These are phyloP conservation scores for Clathrus columnatus DNA, from an alignment of 768 basidiomycete species.

Conservation along the genomic window DNA sequence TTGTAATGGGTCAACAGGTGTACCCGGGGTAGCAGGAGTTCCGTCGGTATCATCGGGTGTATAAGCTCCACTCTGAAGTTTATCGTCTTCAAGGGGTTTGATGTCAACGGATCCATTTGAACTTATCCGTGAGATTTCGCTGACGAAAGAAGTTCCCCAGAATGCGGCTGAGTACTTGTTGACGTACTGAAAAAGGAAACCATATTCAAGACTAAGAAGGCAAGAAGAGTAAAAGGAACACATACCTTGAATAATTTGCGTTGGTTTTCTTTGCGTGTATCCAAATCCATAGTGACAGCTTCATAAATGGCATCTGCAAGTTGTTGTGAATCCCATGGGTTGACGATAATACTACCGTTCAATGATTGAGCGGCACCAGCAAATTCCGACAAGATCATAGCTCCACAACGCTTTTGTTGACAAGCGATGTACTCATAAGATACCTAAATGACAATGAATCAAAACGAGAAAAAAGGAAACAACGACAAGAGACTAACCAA, in stretches of 20 bases:
- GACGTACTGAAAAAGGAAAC: conserved; percentile 46
- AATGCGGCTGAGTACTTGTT: conserved; percentile 90
- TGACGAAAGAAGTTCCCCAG: conserved; percentile 88
- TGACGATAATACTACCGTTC: conserved; percentile 94
- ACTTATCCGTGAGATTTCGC: conserved; percentile 51
- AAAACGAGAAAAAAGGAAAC: background rate
- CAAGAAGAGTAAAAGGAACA: conserved; percentile 4
- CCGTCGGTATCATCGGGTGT: background rate
- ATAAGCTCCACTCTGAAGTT: background rate
- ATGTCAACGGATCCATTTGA: background rate
- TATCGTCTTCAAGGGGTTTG: conserved; percentile 3
- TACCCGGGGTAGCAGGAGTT: background rate
- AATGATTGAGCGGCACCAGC: conserved; percentile 94
- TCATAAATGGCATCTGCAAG: conserved; percentile 96
- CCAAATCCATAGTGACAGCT: conserved; percentile 82
- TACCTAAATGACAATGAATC: conserved; percentile 42
- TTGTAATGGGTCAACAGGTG: background rate
- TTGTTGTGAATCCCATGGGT: conserved; percentile 99
- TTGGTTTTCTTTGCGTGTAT: conserved; percentile 84
- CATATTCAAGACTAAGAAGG: background rate
- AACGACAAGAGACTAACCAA: conserved; percentile 49
- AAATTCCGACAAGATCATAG: conserved; percentile 97
- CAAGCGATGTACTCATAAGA: conserved; percentile 98
- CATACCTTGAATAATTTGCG: conserved; percentile 81
- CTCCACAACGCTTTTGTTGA: conserved; percentile 86